phyloP scores from a whole-genome alignment of 805 yeast genomes.

The Yamadazyma laniorum region DNA sequence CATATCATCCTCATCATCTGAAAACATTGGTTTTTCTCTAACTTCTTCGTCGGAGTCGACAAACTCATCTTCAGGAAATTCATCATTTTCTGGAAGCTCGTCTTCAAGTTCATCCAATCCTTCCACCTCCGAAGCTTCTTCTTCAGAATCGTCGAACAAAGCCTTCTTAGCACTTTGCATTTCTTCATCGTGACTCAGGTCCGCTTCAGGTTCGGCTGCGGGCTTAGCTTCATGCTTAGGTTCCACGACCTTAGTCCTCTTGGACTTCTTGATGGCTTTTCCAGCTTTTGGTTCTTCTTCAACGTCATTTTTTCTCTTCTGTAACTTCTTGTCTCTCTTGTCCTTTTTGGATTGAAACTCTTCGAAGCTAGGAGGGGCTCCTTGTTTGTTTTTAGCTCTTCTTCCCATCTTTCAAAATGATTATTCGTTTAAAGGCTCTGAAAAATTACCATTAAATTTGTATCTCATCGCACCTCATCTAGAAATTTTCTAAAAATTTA shows the following conservation, averaged over 20 bases:
- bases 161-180: constrained; percentile 68
- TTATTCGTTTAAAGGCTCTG: not conserved
- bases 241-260: constrained; percentile 29
- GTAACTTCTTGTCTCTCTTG: constrained; percentile 35
- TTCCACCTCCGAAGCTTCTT: constrained; percentile 26
- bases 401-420: constrained; percentile 70
- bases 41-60: constrained; percentile 62
- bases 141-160: constrained; percentile 70
- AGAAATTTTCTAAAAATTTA: constrained; percentile 2
- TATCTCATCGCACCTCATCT: constrained; percentile 12
- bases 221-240: constrained; percentile 34
- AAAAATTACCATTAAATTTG: constrained; percentile 1
- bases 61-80: constrained; percentile 26
- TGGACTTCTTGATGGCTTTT: constrained; percentile 16
- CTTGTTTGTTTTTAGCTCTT: constrained; percentile 89
- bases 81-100: too few species aligned
- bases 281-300: constrained; percentile 10
- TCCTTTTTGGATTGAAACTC: constrained; percentile 58
- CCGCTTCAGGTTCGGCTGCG: constrained; percentile 61
- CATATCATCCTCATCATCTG: constrained; percentile 53
- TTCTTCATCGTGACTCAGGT: constrained; percentile 47
- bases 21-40: constrained; percentile 69
- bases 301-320: constrained; percentile 22
- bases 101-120: constrained; percentile 37
- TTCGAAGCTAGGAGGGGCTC: constrained; percentile 84